Conservation (phyloP, 805 yeast genomes). For the Maudiozyma pseudohumilis region DNA sequence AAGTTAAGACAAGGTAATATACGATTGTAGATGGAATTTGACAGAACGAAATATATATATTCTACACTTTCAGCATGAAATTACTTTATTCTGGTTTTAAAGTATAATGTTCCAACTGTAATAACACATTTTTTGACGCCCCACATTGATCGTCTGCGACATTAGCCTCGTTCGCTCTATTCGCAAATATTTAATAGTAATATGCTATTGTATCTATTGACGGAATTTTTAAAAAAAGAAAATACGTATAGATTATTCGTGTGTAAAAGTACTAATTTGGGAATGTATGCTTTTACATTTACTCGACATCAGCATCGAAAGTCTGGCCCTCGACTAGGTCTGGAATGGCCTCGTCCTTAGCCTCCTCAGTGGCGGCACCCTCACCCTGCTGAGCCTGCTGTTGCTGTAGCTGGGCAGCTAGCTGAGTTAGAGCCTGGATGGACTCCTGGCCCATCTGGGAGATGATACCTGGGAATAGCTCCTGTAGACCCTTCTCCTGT, state of each 20-base stretch:
- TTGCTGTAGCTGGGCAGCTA: constrained; percentile 80
- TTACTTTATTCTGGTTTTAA: no score
- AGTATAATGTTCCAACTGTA: no score
- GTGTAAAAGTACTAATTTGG: background rate
- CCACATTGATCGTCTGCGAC: no score
- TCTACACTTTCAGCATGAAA: no score
- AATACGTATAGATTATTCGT: background rate
- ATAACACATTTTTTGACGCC: no score
- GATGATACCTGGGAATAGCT: constrained; percentile 87
- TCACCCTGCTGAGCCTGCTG: constrained; percentile 40
- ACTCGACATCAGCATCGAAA: constrained; percentile 33
- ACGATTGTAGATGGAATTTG: no score
- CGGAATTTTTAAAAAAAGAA: background rate
- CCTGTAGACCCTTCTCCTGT: constrained; percentile 85
- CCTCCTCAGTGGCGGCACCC: constrained; percentile 37
- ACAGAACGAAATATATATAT: no score
- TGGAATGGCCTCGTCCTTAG: constrained; percentile 59
- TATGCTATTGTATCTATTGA: constrained; percentile 1
- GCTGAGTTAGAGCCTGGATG: constrained; percentile 75
- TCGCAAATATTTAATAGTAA: no score
- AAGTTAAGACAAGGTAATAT: no score
- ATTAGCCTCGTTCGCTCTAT: no score
- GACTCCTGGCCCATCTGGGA: constrained; percentile 95
- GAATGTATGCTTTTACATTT: constrained; percentile 5
- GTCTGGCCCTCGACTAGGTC: constrained; percentile 32